phyloP scores from a whole-genome alignment of 179 eudicot genomes.

The Silene coronaria region DNA sequence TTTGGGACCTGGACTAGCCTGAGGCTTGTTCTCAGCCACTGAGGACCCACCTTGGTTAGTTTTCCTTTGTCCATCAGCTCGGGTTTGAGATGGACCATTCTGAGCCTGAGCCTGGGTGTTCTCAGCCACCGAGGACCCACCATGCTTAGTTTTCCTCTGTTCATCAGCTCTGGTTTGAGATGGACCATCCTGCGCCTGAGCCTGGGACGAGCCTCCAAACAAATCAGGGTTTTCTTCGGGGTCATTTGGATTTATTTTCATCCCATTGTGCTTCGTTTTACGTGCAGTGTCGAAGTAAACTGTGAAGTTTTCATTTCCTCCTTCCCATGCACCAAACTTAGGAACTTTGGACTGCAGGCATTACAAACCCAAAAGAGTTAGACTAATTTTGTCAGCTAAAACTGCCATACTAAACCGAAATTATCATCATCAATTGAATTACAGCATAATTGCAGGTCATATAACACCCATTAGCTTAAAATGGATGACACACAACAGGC shows the following conservation, averaged over 20 bases:
- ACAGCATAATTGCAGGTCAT: background rate
- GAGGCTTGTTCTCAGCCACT: background rate
- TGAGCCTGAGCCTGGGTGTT: constrained; percentile 19
- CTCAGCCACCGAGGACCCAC: background rate
- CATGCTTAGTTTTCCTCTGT: constrained; percentile 22
- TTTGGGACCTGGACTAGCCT: background rate
- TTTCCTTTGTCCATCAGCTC: constrained; percentile 21
- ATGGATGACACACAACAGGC: too few species aligned
- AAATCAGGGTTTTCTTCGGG: constrained; percentile 26
- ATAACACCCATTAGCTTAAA: too few species aligned
- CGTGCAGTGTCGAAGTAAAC: constrained; percentile 35
- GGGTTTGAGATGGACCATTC: constrained; percentile 15
- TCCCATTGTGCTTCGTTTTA: constrained; percentile 28
- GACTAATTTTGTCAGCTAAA: background rate
- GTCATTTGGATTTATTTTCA: constrained; percentile 33
- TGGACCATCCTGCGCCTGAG: constrained; percentile 11
- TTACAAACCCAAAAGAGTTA: background rate
- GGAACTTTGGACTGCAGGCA: constrained; percentile 32
- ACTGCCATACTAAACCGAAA: background rate
- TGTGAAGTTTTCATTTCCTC: constrained; percentile 28
- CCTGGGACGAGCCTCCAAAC: constrained; percentile 20
- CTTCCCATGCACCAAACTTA: constrained; percentile 36
- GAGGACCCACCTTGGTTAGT: background rate
- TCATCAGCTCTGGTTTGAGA: constrained; percentile 15
- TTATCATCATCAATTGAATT: background rate